Evolutionary conservation across 768 basidiomycete species (phyloP).

Genomic region (Solioccasus polychromus): DNA sequence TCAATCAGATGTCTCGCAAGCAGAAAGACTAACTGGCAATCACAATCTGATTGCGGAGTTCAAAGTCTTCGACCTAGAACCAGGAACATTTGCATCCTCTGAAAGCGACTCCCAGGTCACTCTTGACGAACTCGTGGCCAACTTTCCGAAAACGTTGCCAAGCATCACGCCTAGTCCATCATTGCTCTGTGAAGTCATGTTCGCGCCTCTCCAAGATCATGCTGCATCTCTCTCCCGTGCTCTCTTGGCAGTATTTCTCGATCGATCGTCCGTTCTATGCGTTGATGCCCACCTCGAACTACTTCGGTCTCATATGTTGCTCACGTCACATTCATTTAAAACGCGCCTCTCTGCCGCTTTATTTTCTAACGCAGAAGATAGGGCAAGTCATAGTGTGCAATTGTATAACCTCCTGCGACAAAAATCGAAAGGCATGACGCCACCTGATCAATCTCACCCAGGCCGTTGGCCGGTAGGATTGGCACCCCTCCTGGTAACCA

Average conservation of each 20-base stretch:
- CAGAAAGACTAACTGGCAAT: not conserved
- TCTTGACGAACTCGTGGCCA: conserved; percentile 48
- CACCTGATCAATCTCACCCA: conserved; percentile 19
- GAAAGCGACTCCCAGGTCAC: conserved; percentile 18
- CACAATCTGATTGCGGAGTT: conserved; percentile 46
- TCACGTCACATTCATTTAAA: conserved; percentile 73
- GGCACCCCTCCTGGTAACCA: conserved; percentile 65
- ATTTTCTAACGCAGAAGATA: conserved; percentile 70
- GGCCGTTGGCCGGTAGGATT: conserved; percentile 67
- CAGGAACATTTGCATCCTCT: conserved; percentile 40
- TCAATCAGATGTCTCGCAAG: not conserved
- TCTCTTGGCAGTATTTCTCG: conserved; percentile 65
- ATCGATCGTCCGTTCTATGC: conserved; percentile 60
- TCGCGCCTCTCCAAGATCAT: conserved; percentile 59
- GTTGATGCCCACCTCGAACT: conserved; percentile 65
- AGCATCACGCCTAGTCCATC: conserved; percentile 60
- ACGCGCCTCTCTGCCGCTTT: conserved; percentile 65
- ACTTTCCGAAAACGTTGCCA: conserved; percentile 61
- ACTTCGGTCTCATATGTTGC: conserved; percentile 71
- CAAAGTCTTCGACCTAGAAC: conserved; percentile 63
- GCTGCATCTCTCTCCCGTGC: conserved; percentile 63
- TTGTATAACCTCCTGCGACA: conserved; percentile 23
- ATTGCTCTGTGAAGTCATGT: conserved; percentile 60
- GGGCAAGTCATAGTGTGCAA: conserved; percentile 32
- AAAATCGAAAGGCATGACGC: conserved; percentile 10